Percentiles rank a stretch among this genome's conserved stretches.
Evolutionary conservation across 2,329 filamentous ascomycete genomes (phyloP).

Genomic region (Claviceps pazoutovae): DNA sequence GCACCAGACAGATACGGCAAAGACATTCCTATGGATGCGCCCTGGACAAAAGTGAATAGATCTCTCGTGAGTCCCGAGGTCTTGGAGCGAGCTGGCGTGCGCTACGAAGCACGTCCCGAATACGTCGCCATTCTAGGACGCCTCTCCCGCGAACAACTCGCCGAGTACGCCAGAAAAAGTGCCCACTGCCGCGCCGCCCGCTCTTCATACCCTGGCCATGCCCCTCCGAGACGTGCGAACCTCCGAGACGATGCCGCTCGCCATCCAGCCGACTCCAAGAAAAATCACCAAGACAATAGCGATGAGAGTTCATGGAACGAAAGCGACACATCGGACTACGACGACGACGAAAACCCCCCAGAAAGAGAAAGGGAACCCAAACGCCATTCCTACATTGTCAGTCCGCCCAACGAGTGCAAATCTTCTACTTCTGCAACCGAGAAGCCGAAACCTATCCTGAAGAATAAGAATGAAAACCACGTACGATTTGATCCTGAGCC

Average conservation of each 20-base stretch:
- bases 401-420: slow-evolving; percentile 19
- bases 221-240: slow-evolving; percentile 5
- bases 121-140: slow-evolving; percentile 47
- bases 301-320: slow-evolving; percentile 18
- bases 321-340: slow-evolving; percentile 19
- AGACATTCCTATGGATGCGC: slow-evolving; percentile 40
- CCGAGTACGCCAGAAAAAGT: slow-evolving; percentile 34
- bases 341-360: slow-evolving; percentile 17
- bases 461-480: slow-evolving; percentile 44
- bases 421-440: slow-evolving; percentile 22
- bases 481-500: slow-evolving; percentile 39
- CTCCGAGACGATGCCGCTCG: slow-evolving; percentile 5
- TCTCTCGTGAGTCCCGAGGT: slow-evolving; percentile 40
- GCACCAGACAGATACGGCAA: slow-evolving; percentile 43
- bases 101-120: slow-evolving; percentile 44
- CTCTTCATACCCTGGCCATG: slow-evolving; percentile 7
- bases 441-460: slow-evolving; percentile 44
- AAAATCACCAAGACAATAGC: slow-evolving; percentile 19
- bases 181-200: slow-evolving; percentile 31
- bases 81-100: slow-evolving; percentile 35
- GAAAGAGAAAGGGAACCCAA: slow-evolving; percentile 15
- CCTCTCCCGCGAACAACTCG: slow-evolving; percentile 36
- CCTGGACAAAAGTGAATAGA: slow-evolving; percentile 44
- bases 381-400: slow-evolving; percentile 20
- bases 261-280: slow-evolving; percentile 19